Percentiles rank a stretch among this genome's conserved stretches.
Conservation (phyloP, 1,139 yeast species). For the Wickerhamomyces sp. region DNA sequence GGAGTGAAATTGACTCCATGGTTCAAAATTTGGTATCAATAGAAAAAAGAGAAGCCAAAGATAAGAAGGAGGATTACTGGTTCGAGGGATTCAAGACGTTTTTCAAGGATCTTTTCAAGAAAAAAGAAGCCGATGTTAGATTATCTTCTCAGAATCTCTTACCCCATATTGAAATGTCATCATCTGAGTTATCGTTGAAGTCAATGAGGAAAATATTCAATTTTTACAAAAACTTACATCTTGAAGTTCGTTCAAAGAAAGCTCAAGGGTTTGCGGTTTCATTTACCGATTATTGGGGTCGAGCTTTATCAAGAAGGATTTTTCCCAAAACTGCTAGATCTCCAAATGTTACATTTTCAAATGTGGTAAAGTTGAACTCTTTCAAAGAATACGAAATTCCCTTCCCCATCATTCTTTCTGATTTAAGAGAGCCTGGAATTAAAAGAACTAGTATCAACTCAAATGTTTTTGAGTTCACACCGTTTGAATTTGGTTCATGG, state of each 20-base stretch:
- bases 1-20: not conserved
- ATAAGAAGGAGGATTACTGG: conserved; percentile 17
- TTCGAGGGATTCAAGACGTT: conserved; percentile 17
- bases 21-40: not conserved
- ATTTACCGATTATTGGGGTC: conserved; percentile 65
- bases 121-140: conserved; percentile 14
- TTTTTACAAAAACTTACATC: conserved; percentile 48
- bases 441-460: conserved; percentile 24
- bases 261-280: conserved; percentile 51
- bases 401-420: conserved; percentile 37
- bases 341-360: conserved; percentile 36
- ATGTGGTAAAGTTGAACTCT: conserved; percentile 26
- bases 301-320: conserved; percentile 48
- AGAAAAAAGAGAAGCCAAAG: not conserved
- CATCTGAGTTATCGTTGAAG: conserved; percentile 21
- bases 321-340: conserved; percentile 35
- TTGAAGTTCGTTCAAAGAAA: conserved; percentile 47
- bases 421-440: conserved; percentile 31
- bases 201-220: conserved; percentile 33
- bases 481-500: conserved; percentile 72
- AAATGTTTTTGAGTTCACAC: conserved; percentile 49
- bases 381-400: conserved; percentile 36
- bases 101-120: conserved; percentile 23
- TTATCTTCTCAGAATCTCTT: conserved; percentile 14
- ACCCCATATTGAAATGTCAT: conserved; percentile 16